Evolutionary conservation across 1,284 basidiomycete species (phyloP), one percentile per base, ranked within the genome.

Genomic region (Peniophora sp.): DNA sequence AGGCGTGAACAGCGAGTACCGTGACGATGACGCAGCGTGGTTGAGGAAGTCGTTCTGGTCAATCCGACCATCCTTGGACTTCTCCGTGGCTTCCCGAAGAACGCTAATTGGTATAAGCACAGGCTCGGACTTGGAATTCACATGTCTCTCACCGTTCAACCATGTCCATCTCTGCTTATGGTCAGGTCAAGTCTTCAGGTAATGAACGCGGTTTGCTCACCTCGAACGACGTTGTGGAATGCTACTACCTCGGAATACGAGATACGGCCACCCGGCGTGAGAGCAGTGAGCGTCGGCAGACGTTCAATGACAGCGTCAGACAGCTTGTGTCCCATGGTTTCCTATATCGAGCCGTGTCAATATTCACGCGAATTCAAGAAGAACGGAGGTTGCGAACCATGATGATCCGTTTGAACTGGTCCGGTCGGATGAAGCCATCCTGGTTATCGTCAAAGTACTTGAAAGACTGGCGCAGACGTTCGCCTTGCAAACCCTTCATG

Each of bases 401-500:
- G 63, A 97, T 92, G 63, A 97, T 97, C 56, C 81, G 81, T 66
- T 96, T 92, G 70, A 97, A 97, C 64, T 97, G 84, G 47, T 92
- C 89, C 19, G 93, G 90, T 55, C 72, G 76, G 69, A 97, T 97
- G 70, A 94, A 92, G 47, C 94, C 93, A 63, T 94, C 89, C 61
- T 87, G 81, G 62, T 95, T 87, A 54, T 78, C 73, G 69, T 97
- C 94, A 63, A 97, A 77, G 69, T 84, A 82, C 69, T 83, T 89
- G 77, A 97, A 97, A 27, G 92, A 88, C 71, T 97, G 94, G 56
- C 94, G 85, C 53, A 97, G 76, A 46, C 94, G 85, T 69, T 97
- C 94, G 61, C 93, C 94, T 72, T 96, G 94, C 54, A 97, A 78
- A 44, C 92, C 94, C 69, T 96, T 97, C 92, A 97, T 96, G 56